Evolutionary conservation across 2,329 filamentous ascomycete genomes (phyloP), one percentile per base, ranked within the genome.

Genomic region (Xylariaceae sp.): DNA sequence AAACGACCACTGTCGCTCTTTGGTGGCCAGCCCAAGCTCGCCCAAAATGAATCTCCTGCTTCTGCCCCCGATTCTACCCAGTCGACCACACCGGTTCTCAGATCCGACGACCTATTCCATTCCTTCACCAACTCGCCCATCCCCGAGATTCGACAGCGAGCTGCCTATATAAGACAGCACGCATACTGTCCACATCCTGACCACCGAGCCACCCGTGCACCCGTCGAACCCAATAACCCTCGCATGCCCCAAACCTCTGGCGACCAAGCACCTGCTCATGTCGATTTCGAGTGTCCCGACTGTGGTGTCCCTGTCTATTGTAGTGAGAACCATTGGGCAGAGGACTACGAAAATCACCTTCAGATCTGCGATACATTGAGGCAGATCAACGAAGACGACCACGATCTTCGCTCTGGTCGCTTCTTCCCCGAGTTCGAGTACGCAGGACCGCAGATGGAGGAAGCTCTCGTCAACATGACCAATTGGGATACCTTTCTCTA

Each of bases 401-500:
- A 98, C 63, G 93, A 98, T 65, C 70, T 98, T 55, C 78, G 86
- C 40, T 95, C 89, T 16, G 93, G 93, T 3, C 80, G 93, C 22
- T 86, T 89, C 66, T 98, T 98, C 67, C 85, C 87, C 12, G 94
- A 98, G 66, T 97, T 95, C 61, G 83, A 91, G 50, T 95, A 95
- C 62, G 90, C 93, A 0, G 88, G 86, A 12, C 77, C 84, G 44
- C 91, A 96, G 70, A 83, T 96, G 64, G 91, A 96, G 54, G 92
- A 96, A 65, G 88, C 90, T 25, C 77, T 93, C 55, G 82, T 96
- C 55, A 98, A 98, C 68, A 91, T 98, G 86, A 95, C 86, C 35
- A 98, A 94, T 66, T 98, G 93, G 93, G 93, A 98, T 67, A 97
- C 93, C 0, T 88, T 94, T 58, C 74, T 98, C 62, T 98, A 95